Evolutionary conservation across 2,329 filamentous ascomycete genomes (phyloP).

Genomic region (Beauveria australis): DNA sequence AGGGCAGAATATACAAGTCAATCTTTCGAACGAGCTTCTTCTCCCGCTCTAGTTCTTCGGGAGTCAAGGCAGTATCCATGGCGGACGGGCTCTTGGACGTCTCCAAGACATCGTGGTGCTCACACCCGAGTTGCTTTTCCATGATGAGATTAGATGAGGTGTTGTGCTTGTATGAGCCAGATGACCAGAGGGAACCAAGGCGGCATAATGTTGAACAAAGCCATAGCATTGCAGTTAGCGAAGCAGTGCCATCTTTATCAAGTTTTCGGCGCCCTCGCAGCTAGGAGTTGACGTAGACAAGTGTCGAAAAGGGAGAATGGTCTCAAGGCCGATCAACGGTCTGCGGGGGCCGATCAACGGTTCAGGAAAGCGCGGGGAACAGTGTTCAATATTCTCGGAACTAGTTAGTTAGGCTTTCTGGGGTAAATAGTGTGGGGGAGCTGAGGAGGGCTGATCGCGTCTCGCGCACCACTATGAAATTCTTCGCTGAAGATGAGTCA

Average conservation of each 20-base stretch:
- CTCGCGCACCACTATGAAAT: neutral
- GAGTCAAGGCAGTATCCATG: neutral
- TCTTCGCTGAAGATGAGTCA: too few species aligned
- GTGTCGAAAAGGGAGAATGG: neutral
- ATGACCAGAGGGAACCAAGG: neutral
- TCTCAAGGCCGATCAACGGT: neutral
- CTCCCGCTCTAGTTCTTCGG: neutral
- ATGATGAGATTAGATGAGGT: neutral
- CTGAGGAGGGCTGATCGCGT: neutral
- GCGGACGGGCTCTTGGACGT: neutral
- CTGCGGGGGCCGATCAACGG: neutral
- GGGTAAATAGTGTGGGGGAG: neutral
- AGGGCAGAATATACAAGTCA: conserved; percentile 28
- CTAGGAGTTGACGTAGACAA: neutral
- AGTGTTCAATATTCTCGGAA: neutral
- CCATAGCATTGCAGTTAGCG: neutral
- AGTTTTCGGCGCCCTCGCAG: neutral
- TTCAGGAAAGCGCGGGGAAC: neutral
- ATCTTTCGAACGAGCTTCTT: conserved; percentile 21
- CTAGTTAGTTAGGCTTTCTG: neutral
- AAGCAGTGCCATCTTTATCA: neutral
- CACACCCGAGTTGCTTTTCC: neutral
- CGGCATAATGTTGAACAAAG: neutral
- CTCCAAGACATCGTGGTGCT: neutral
- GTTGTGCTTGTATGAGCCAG: neutral